Percentiles rank a stretch among this genome's conserved stretches.
Evolutionary conservation across 352 stramenopile species (phyloP).

Genomic region (Globisporangium polare): DNA sequence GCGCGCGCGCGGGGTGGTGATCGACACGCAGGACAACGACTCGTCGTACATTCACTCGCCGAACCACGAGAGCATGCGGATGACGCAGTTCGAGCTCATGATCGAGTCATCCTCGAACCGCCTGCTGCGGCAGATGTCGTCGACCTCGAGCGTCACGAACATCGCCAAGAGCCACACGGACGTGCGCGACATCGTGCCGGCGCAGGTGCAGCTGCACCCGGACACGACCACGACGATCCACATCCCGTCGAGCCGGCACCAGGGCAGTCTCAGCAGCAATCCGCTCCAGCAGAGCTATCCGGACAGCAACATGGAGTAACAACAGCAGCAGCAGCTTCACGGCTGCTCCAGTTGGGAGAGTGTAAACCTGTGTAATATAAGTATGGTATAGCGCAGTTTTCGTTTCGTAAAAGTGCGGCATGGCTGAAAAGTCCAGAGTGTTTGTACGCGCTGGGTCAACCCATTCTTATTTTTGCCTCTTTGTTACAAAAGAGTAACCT

Average conservation of each 20-base stretch:
- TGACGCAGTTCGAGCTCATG: constrained; percentile 46
- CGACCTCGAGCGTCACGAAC: constrained; percentile 12
- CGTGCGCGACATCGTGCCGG: constrained; percentile 14
- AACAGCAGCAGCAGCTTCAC: background rate
- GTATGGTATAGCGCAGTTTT: constrained; percentile 10
- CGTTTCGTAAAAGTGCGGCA: constrained; percentile 13
- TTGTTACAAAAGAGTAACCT: background rate
- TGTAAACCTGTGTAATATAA: constrained; percentile 2
- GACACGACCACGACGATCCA: constrained; percentile 19
- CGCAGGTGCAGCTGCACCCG: constrained; percentile 15
- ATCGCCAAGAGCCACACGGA: constrained; percentile 12
- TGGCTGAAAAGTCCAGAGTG: constrained; percentile 2
- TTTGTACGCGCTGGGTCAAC: constrained; percentile 6
- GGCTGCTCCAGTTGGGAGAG: background rate
- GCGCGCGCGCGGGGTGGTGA: constrained; percentile 10
- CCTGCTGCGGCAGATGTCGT: constrained; percentile 17
- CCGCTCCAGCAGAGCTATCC: background rate
- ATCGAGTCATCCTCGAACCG: constrained; percentile 24
- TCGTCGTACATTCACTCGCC: constrained; percentile 27
- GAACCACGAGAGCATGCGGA: constrained; percentile 21
- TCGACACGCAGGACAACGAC: constrained; percentile 18
- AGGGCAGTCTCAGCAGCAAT: constrained; percentile 5
- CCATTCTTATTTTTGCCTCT: background rate
- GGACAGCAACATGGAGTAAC: background rate
- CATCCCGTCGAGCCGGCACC: constrained; percentile 12